These are phyloP conservation scores for Hibiscus mutabilis DNA, from an alignment of 345 rosid species.

Conservation along the genomic window DNA sequence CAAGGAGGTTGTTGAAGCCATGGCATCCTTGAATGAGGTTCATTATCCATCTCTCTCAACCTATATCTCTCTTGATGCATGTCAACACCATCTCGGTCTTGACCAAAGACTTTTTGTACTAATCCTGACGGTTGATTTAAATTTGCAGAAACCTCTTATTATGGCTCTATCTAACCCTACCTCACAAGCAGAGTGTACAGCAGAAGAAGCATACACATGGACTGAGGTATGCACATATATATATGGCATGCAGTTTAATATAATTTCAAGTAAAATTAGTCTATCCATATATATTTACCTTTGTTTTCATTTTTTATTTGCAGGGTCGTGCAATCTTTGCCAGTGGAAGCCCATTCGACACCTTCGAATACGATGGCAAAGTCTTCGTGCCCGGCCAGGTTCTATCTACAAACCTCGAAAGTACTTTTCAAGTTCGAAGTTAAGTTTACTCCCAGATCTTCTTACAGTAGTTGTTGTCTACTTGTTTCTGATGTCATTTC, in stretches of 20 bases:
- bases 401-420: conserved; percentile 4
- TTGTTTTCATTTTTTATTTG: conserved; percentile 8
- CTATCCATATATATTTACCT: neutral
- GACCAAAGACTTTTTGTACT: neutral
- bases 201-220: conserved; percentile 95
- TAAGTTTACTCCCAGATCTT: neutral
- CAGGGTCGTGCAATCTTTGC: conserved; percentile 94
- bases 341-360: conserved; percentile 95
- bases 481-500: conserved; percentile 14
- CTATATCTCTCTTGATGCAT: neutral
- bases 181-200: conserved; percentile 94
- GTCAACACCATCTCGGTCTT: neutral
- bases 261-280: neutral
- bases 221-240: conserved; percentile 38
- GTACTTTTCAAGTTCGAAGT: neutral
- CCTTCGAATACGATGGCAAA: conserved; percentile 65
- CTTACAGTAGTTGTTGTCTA: neutral
- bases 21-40: conserved; percentile 81
- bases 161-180: conserved; percentile 96
- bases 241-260: neutral
- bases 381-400: conserved; percentile 85
- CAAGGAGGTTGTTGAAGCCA: conserved; percentile 78
- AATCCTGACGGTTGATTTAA: conserved; percentile 11
- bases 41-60: neutral
- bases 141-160: conserved; percentile 74